Base-by-base conservation (phyloP, 441 rosid species). In the Gossypium davidsonii region DNA sequence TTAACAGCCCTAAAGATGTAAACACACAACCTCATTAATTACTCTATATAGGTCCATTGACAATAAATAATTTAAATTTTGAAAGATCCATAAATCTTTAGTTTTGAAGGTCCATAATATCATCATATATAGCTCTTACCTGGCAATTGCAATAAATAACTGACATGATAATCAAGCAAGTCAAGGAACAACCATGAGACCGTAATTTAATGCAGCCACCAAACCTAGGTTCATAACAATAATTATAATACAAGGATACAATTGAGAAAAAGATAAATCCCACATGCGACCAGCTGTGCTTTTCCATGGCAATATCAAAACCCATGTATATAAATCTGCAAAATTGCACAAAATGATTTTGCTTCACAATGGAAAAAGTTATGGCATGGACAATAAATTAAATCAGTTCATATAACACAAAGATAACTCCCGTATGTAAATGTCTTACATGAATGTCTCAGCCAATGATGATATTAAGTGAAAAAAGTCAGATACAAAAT, bases 301-400 rank as follows among this genome's bases (percentile, higher is more conserved):
- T 90, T 80, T 93, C 99, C 93, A 95, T 93, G 59, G 97, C 98
- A 80, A 95, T 95, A 84, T 91, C 98, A 81, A 93, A 95, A 26
- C 99, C 99, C 97, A 93, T 91, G 89, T 93, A 95, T 74, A 95
- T 95, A 79, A 95, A 95, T 79, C 99, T 95, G 94, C 82, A 81
- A 18, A 77, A 80, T 69, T 57, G 59, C 57, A 74, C 69, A 78
- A 64, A 56, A 12, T 72, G 70, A 37, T 67, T 64, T 75, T 73
- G 68, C 42, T 78, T 56, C 63, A 70, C 59, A 34, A 53, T 34
- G 74, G 14, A 4, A 17, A 4, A 17, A 67, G 75, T 46, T 59
- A 70, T 73, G 59, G 48, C 49, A 71, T 52, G 75, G 6, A 55
- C 62, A 73, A 78, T 20, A 18, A 53, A 14, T 46, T 46, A 39